Evolutionary conservation across 768 basidiomycete species (phyloP).

Genomic region (Pleurotus salmoneostramineus): DNA sequence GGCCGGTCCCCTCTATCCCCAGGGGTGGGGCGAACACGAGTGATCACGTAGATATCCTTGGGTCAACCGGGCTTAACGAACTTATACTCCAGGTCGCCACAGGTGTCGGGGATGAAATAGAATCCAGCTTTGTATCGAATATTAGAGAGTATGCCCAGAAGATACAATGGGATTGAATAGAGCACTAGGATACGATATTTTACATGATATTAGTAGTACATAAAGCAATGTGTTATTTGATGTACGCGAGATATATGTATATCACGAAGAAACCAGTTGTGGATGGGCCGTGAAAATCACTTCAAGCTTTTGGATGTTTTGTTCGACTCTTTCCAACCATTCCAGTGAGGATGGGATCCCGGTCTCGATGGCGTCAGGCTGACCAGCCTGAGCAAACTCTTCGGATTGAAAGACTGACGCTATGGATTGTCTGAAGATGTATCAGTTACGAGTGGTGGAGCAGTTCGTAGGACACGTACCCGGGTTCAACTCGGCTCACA

Average conservation of each 20-base stretch:
- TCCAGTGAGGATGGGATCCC: neutral
- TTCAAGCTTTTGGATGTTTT: neutral
- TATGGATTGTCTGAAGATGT: neutral
- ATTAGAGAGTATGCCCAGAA: constrained; percentile 72
- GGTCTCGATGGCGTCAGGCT: neutral
- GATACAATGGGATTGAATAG: constrained; percentile 70
- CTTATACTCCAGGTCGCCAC: constrained; percentile 89
- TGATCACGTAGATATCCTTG: constrained; percentile 84
- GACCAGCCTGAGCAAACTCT: neutral
- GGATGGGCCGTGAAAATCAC: constrained; percentile 11
- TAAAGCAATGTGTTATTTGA: too few relatives aligned
- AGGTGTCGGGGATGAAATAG: constrained; percentile 70
- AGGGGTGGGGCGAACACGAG: constrained; percentile 91
- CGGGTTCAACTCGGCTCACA: constrained; percentile 11
- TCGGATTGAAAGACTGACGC: neutral
- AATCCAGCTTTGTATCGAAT: constrained; percentile 67
- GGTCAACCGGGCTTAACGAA: constrained; percentile 81
- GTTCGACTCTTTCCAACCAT: neutral
- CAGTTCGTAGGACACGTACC: constrained; percentile 10
- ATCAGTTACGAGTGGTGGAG: neutral
- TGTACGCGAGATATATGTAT: neutral
- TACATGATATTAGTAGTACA: neutral
- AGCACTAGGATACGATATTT: constrained; percentile 1
- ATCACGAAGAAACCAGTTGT: neutral
- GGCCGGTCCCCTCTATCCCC: constrained; percentile 65